These are phyloP conservation scores for Coemansia sp. DNA, from an alignment of 192 early-diverging fungal genomes.

Conservation along the genomic window DNA sequence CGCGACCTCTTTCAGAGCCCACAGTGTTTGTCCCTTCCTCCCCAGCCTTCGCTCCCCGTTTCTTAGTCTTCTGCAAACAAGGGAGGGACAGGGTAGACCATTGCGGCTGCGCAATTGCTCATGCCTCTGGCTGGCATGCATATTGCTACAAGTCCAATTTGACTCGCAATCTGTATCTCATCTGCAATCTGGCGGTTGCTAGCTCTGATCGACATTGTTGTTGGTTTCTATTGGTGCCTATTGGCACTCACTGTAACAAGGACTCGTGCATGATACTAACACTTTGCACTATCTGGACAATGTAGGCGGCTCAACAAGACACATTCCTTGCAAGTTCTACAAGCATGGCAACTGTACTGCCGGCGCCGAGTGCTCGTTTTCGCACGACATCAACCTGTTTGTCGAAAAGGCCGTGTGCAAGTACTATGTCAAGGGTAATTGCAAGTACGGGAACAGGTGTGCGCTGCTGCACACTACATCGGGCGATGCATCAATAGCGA, in stretches of 20 bases:
- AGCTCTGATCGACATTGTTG: background rate
- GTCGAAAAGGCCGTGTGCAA: constrained; percentile 72
- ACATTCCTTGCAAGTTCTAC: constrained; percentile 84
- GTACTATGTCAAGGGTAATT: constrained; percentile 79
- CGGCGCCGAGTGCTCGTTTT: constrained; percentile 75
- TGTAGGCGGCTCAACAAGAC: constrained; percentile 58
- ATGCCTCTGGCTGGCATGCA: constrained; percentile 1
- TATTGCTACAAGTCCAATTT: background rate
- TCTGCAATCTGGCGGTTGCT: background rate
- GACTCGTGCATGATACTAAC: background rate
- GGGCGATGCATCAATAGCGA: constrained; percentile 8
- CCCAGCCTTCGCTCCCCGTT: background rate
- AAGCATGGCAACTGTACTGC: constrained; percentile 78
- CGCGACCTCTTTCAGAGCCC: constrained; percentile 1
- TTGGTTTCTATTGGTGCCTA: background rate
- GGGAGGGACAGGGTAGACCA: constrained; percentile 2
- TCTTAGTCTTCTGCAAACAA: background rate
- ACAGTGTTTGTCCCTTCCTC: background rate
- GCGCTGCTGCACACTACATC: constrained; percentile 56
- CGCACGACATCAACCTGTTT: constrained; percentile 68
- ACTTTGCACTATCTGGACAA: background rate
- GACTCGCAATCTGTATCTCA: background rate
- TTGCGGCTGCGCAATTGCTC: constrained; percentile 1
- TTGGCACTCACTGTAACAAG: background rate
- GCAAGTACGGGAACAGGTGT: constrained; percentile 80